Base-by-base conservation (phyloP, 192 early-diverging fungal species). In the Dissophora globulifera region DNA sequence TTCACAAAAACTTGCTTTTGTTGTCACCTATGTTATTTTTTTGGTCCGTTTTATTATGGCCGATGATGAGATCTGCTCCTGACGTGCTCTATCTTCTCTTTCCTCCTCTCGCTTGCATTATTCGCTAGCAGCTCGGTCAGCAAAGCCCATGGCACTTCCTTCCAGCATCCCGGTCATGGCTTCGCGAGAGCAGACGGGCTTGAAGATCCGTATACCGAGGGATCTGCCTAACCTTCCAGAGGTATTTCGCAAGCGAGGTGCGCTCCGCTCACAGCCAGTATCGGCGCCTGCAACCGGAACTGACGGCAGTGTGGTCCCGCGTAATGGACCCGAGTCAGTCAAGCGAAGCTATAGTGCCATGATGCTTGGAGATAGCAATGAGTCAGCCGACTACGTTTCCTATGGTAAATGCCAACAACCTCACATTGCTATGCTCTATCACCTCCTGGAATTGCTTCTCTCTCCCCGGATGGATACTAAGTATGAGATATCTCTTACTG, bases 141-240 rank as follows among this genome's bases (percentile, higher is more conserved):
- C 10, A n/a, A 30, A 33, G 30, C 27, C 51, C 2, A 17, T 19
- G 30, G 19, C 35, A 23, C 13, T 42, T 16, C 54, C 54, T 1
- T 42, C 27, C n/a, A 57, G 40, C 35, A 42, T 57, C 17, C 49
- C 49, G 10, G 26, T 29, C 25, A 50, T 6, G 7, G 17, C 49
- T 26, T 40, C 33, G 16, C 16, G 16, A 25, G 48, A 27, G n/a
- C 46, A 22, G 20, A 17, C 72, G 33, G 63, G 72, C 15, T 40
- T 57, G n/a, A 67, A 61, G 32, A 66, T 62, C 10, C 48, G 64
- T 13, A 76, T 76, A 22, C 72, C 72, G 0, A 67, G 58, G 56
- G 63, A 67, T 33, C 52, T 76, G 23, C 57, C 63, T 2, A 76
- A 67, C 41, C n/a, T 76, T 10, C 72, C 72, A 9, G 72, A 67